These are phyloP conservation scores for Paramecium sexaurelia DNA, from an alignment of 73 alveolate genomes.

Conservation along the genomic window DNA sequence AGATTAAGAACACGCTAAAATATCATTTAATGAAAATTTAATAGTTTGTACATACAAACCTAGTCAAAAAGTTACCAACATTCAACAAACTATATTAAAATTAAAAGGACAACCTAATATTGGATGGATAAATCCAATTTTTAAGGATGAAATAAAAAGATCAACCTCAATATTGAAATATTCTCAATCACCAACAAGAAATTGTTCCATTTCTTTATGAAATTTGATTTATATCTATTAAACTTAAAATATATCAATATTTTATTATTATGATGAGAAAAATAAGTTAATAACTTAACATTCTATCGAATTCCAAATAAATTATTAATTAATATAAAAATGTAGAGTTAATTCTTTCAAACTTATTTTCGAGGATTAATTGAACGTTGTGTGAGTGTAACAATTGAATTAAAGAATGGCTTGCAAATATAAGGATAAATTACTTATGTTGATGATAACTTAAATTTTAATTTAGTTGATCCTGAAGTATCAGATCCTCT, in stretches of 20 bases:
- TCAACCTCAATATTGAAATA: neutral
- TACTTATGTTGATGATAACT: conserved; percentile 66
- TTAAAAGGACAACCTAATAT: neutral
- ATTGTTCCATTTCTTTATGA: neutral
- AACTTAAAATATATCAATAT: too few species aligned
- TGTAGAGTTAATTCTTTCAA: conserved; percentile 36
- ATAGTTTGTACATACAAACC: conserved; percentile 36
- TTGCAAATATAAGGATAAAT: conserved; percentile 44
- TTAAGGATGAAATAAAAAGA: neutral
- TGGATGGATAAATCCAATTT: neutral
- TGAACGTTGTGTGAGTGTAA: conserved; percentile 55
- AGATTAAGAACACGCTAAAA: neutral
- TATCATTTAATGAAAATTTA: neutral
- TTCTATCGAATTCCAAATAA: neutral
- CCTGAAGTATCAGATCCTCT: conserved; percentile 43
- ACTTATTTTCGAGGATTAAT: conserved; percentile 58
- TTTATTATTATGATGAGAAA: too few species aligned
- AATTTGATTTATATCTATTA: too few species aligned
- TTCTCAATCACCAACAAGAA: neutral
- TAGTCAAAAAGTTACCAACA: neutral
- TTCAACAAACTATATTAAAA: neutral
- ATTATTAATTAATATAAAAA: neutral
- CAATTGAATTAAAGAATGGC: conserved; percentile 64
- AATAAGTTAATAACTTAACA: neutral
- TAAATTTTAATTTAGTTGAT: conserved; percentile 60